These are phyloP conservation scores for Nakazawaea sp. DNA, from an alignment of 805 yeast genomes.

Conservation along the genomic window DNA sequence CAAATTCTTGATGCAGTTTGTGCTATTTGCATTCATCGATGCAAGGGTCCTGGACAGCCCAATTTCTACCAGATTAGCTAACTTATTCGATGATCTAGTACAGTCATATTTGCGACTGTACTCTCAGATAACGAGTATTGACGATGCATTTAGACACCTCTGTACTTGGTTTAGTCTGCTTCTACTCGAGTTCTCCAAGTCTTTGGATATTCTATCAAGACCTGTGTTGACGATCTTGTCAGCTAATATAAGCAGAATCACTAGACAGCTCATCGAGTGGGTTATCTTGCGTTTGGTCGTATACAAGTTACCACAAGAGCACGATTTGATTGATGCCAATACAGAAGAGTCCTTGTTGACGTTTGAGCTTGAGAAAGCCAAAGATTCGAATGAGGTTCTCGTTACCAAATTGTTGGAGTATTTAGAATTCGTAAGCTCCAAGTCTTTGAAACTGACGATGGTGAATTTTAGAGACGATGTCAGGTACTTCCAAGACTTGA, in stretches of 20 bases:
- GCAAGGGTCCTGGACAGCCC: too few relatives aligned
- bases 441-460: background rate
- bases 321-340: background rate
- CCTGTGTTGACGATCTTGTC: background rate
- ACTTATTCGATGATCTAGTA: background rate
- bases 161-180: background rate
- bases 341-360: background rate
- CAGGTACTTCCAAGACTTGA: background rate
- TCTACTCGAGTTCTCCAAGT: background rate
- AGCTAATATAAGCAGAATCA: background rate
- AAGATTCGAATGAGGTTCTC: background rate
- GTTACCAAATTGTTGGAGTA: background rate
- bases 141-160: background rate
- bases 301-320: background rate
- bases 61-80: too few relatives aligned
- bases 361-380: background rate
- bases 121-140: background rate
- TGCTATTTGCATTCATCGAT: too few relatives aligned
- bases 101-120: background rate
- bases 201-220: background rate
- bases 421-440: background rate
- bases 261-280: background rate
- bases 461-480: conserved; percentile 4
- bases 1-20: too few relatives aligned
- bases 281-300: background rate